Conservation (phyloP, 495 filamentous ascomycete genomes). For the Xylaria palmicola region DNA sequence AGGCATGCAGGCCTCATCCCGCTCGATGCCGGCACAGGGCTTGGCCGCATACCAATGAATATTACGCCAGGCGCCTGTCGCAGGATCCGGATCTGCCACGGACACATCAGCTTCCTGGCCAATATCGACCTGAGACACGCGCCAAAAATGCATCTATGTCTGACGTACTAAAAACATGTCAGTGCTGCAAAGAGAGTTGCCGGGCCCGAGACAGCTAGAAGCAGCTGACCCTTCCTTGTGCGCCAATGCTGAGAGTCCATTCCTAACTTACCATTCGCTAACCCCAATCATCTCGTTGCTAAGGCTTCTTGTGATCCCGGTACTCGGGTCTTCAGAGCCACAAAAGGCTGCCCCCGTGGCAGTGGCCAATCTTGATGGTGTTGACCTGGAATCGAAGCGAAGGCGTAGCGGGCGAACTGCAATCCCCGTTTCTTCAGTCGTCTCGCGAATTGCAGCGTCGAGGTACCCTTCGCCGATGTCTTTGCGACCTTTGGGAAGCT, state of each 20-base stretch:
- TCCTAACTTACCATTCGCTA: slow-evolving; percentile 30
- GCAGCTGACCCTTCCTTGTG: background rate
- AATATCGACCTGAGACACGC: background rate
- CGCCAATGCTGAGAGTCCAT: background rate
- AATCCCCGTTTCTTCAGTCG: slow-evolving; percentile 46
- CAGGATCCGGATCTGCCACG: slow-evolving; percentile 30
- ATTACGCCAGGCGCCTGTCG: slow-evolving; percentile 33
- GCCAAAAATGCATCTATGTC: background rate
- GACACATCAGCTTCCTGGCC: slow-evolving; percentile 11
- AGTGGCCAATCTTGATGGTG: slow-evolving; percentile 23
- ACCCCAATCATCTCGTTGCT: slow-evolving; percentile 31
- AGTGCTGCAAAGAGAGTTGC: slow-evolving; percentile 10
- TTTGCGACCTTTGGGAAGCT: slow-evolving; percentile 48
- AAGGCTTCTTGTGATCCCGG: slow-evolving; percentile 27
- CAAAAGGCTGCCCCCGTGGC: slow-evolving; percentile 12
- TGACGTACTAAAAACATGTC: slow-evolving; percentile 13
- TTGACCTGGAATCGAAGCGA: slow-evolving; percentile 35
- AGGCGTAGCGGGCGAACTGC: slow-evolving; percentile 35
- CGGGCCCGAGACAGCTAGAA: background rate
- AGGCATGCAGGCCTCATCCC: slow-evolving; percentile 19
- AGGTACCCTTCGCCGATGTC: slow-evolving; percentile 45
- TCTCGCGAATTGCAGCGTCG: slow-evolving; percentile 44
- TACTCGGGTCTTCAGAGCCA: slow-evolving; percentile 24
- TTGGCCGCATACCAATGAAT: slow-evolving; percentile 35
- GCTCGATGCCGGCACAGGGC: slow-evolving; percentile 21